phyloP scores from a whole-genome alignment of 495 filamentous ascomycete species.

The Penicillium antarcticum region DNA sequence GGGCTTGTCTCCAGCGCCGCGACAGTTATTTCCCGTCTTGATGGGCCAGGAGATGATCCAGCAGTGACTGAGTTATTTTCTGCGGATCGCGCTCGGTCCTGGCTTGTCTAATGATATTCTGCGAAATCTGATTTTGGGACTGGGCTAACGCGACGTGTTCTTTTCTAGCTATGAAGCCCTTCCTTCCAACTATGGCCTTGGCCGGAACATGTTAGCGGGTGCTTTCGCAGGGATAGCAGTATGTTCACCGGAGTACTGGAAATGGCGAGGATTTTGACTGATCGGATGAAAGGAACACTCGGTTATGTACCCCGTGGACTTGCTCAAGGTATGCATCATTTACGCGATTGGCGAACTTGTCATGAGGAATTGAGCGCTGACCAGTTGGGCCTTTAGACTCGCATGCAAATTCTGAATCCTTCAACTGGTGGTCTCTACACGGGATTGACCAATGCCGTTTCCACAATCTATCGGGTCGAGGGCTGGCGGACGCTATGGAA shows the following conservation, averaged over 20 bases:
- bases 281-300: constrained; percentile 64
- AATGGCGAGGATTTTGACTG: constrained; percentile 4
- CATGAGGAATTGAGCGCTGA: constrained; percentile 3
- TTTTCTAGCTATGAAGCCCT: constrained; percentile 63
- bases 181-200: constrained; percentile 65
- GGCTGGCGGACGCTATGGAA: constrained; percentile 91
- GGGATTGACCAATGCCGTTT: constrained; percentile 86
- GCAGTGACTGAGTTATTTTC: not conserved
- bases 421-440: constrained; percentile 81
- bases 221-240: constrained; percentile 98
- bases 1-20: not conserved
- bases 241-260: constrained; percentile 22
- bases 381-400: constrained; percentile 59
- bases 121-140: not conserved
- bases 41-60: too few relatives aligned
- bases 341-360: not conserved
- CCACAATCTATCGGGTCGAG: constrained; percentile 85
- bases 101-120: not conserved
- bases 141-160: constrained; percentile 18
- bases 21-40: not conserved
- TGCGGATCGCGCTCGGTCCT: not conserved
- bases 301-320: constrained; percentile 97
- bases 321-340: constrained; percentile 75
- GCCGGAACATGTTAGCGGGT: constrained; percentile 83
- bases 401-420: constrained; percentile 95